Evolutionary conservation across 352 stramenopile species (phyloP), one percentile per base, ranked within the genome.

Genomic region (Pythium vanterpoolii): DNA sequence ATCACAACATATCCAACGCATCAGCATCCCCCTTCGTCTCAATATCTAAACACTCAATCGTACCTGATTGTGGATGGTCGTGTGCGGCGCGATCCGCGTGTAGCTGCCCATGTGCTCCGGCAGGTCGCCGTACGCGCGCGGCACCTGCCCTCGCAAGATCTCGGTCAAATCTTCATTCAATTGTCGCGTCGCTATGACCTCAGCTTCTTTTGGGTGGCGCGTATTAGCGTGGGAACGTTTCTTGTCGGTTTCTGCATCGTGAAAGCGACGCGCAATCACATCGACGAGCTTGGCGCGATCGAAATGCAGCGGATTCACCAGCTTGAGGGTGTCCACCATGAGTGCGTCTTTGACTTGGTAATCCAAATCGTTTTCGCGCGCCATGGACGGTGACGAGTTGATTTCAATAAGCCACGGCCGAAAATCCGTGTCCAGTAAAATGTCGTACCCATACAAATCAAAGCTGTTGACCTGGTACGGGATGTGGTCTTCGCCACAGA

Each of bases 401-500:
- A 98, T 96, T 72, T 98, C 96, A 36, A 98, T 95, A 6, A 98
- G 81, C 93, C 93, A 98, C 31, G 92, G 91, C 8, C 86, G 87
- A 34, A 97, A 81, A 11, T 86, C 60, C 9, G 80, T 64, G 68
- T 98, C 95, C 26, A 98, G 66, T 18, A 98, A 73, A 24, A 98
- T 87, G 68, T 98, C 95, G 72, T 97, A 98, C 7, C 96, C 96
- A 52, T 96, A 96, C 27, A 98, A 54, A 64, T 98, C 95, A 63
- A 98, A 98, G 33, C 79, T 93, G 59, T 95, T 97, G 23, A 93
- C 84, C 57, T 71, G 89, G 54, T 89, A 85, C 31, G 84, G 86
- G 60, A 98, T 96, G 47, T 90, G 74, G 67, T 97, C 89, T 58
- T 96, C 91, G 21, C 83, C 79, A 34, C 79, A 90, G 13, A 97